Evolutionary conservation across 1,284 basidiomycete species (phyloP), one percentile per base, ranked within the genome.

Genomic region (Heliocybe sulcata): DNA sequence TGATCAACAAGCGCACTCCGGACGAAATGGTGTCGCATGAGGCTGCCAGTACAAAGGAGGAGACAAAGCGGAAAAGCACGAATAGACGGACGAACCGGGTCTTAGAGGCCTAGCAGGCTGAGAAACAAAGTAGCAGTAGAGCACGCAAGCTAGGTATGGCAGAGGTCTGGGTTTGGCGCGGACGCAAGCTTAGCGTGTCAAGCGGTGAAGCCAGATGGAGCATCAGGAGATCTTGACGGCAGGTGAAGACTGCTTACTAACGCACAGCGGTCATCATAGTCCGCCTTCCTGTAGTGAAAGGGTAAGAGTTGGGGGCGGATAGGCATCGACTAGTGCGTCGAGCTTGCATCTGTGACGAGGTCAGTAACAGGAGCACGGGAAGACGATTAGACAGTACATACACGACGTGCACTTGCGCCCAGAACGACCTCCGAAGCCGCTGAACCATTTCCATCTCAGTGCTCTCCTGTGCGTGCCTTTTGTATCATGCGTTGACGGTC

Each of bases 221-320:
- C 16, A 29, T 49, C 47, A 29, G 27, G 47, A 26, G 27, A 16
- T 49, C 47, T 26, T 11, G 47, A 49, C 14, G 25, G 11, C 23
- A 49, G 27, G 55, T 63, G 66, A 58, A 61, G 58, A 57, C 58
- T 60, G 54, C 54, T 55, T 65, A 60, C 59, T 63, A 60, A 56
- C 59, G 58, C 58, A 56, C 60, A 53, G 61, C 52, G 63, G 64
- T 60, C 57, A 56, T 55, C 50, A 58, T 54, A 60, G 64, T 61
- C 60, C 59, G 60, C 64, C 66, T 67, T 65, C 59, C 64, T 65
- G 66, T 67, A 19, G 3, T 61, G 61, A 59, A 66, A 67, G 66
- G 62, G 49, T 59, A 57, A 53, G 62, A 61, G 61, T 63, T 65
- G 66, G 63, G 66, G 66, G 66, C 48, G 57, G 57, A 55, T 50